Percentiles rank a stretch among this genome's conserved stretches.
Conservation (phyloP, 805 yeast species). For the Ogataea populi-albae region DNA sequence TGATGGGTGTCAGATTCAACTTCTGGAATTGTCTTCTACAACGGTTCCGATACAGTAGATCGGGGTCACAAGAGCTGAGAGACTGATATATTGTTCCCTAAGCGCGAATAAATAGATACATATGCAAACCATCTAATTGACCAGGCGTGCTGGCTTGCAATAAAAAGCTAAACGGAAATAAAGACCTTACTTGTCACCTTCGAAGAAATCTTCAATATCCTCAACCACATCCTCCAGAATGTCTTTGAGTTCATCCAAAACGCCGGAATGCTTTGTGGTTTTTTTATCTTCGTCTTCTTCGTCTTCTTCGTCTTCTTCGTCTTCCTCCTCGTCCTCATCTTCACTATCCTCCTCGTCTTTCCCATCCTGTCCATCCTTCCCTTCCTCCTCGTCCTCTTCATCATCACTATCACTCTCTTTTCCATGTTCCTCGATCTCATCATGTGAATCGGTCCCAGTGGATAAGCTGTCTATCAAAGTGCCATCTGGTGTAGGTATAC, state of each 20-base stretch:
- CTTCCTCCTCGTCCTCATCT: constrained; percentile 18
- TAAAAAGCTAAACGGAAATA: constrained; percentile 6
- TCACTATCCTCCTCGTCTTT: constrained; percentile 18
- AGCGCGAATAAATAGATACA: too few species aligned
- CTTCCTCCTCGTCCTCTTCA: constrained; percentile 16
- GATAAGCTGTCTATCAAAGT: too few species aligned
- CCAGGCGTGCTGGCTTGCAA: too few species aligned
- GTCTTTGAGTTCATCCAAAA: constrained; percentile 20
- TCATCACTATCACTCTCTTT: constrained; percentile 16
- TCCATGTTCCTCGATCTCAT: constrained; percentile 20
- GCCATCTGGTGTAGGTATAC: too few species aligned
- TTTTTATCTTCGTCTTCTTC: constrained; percentile 12
- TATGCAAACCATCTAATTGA: too few species aligned
- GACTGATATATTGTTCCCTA: too few species aligned
- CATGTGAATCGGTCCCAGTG: constrained; percentile 8
- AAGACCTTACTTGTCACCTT: constrained; percentile 3
- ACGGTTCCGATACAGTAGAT: too few species aligned
- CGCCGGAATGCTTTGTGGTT: constrained; percentile 12
- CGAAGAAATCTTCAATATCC: constrained; percentile 25
- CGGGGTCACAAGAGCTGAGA: too few species aligned
- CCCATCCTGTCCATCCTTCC: constrained; percentile 13
- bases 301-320: constrained; percentile 19
- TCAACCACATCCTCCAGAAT: constrained; percentile 27
- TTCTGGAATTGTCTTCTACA: too few species aligned
- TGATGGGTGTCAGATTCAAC: too few species aligned